Evolutionary conservation across 768 basidiomycete species (phyloP).

Genomic region (Mycena maculata): DNA sequence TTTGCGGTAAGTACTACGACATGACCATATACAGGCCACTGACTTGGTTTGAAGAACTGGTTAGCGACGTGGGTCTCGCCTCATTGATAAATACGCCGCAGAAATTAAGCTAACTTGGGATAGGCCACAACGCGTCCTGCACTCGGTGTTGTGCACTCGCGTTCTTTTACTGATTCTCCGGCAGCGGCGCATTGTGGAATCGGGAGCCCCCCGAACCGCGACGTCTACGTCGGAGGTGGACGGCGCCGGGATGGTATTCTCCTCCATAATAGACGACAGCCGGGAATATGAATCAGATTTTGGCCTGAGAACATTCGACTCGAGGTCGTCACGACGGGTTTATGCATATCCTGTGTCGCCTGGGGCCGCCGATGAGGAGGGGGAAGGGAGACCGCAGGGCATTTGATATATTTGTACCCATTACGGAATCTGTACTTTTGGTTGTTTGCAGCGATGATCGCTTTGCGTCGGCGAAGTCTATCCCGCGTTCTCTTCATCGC

Average conservation of each 20-base stretch:
- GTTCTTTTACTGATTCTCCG: conserved; percentile 55
- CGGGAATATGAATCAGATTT: background rate
- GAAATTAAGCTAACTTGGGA: background rate
- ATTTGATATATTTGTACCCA: conserved; percentile 18
- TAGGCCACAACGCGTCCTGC: conserved; percentile 57
- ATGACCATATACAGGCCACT: background rate
- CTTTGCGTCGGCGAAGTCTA: conserved; percentile 62
- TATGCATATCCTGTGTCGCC: conserved; percentile 24
- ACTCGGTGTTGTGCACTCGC: conserved; percentile 55
- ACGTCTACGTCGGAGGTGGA: conserved; percentile 25
- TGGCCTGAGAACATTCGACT: conserved; percentile 15
- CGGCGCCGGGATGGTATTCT: conserved; percentile 22
- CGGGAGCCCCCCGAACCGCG: conserved; percentile 36
- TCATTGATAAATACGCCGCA: background rate
- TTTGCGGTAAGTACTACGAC: conserved; percentile 43
- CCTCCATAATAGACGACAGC: conserved; percentile 16
- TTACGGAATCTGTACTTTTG: background rate
- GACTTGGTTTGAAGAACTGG: conserved; percentile 48
- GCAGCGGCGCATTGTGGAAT: conserved; percentile 39
- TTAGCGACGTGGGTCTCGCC: conserved; percentile 49
- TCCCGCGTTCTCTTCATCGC: conserved; percentile 55
- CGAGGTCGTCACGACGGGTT: conserved; percentile 10
- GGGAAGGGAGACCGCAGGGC: background rate
- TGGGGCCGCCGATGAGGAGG: conserved; percentile 11
- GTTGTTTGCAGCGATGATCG: conserved; percentile 35